Evolutionary conservation across 2,329 filamentous ascomycete genomes (phyloP).

Genomic region (Fusarium pilosicola): DNA sequence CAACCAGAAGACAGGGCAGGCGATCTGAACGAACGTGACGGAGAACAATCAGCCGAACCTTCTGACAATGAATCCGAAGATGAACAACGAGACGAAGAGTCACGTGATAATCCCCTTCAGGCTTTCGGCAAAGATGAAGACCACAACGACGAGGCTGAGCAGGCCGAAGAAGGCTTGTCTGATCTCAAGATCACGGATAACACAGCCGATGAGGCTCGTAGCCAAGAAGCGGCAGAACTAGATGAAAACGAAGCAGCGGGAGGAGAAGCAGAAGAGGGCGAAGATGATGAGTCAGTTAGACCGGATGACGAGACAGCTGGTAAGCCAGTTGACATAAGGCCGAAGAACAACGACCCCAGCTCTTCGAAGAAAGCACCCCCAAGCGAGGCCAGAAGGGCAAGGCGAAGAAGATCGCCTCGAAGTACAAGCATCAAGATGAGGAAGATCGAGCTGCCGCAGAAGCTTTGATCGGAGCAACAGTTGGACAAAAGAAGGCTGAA

Average conservation of each 20-base stretch:
- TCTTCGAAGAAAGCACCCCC: conserved; percentile 53
- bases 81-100: conserved; percentile 42
- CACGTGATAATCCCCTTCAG: conserved; percentile 54
- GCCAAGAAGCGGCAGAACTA: conserved; percentile 48
- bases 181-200: conserved; percentile 43
- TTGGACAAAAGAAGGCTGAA: conserved; percentile 73
- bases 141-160: conserved; percentile 44
- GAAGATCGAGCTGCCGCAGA: conserved; percentile 89
- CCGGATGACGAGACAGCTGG: conserved; percentile 25
- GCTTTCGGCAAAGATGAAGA: conserved; percentile 34
- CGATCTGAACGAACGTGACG: conserved; percentile 34
- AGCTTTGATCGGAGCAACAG: conserved; percentile 81
- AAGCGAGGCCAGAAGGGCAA: conserved; percentile 84
- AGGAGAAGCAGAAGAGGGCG: conserved; percentile 35
- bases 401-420: conserved; percentile 85
- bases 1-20: conserved; percentile 40
- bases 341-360: conserved; percentile 24
- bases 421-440: conserved; percentile 94
- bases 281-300: conserved; percentile 38
- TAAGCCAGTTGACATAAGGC: conserved; percentile 11
- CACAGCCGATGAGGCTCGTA: conserved; percentile 25
- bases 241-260: conserved; percentile 40
- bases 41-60: conserved; percentile 46
- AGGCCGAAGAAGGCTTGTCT: conserved; percentile 39
- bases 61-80: conserved; percentile 49